A percentile compares a stretch with the other conserved stretches of the same genome.
Evolutionary conservation across 23 red algal species (phyloP).

Genomic region (Gracilariopsis chorda): DNA sequence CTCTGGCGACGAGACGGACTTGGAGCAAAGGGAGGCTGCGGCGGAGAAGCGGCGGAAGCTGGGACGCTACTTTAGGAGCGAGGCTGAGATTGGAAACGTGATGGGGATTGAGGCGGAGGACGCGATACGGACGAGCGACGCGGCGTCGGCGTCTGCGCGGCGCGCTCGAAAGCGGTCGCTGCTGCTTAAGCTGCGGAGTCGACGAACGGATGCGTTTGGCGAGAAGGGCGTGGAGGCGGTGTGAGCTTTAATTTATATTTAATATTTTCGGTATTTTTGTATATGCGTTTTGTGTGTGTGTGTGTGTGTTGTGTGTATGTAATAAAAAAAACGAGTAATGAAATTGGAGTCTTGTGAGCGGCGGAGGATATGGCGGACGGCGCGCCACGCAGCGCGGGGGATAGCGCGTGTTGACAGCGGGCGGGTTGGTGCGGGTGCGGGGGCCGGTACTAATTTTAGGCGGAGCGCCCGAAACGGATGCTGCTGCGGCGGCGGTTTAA

Average conservation of each 20-base stretch:
- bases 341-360: too few species aligned
- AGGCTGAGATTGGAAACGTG: constrained; percentile 41
- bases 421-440: too few species aligned
- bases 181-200: neutral
- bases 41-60: constrained; percentile 34
- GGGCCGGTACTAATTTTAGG: too few species aligned
- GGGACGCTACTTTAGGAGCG: constrained; percentile 8
- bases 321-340: neutral
- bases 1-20: constrained; percentile 53
- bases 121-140: constrained; percentile 1
- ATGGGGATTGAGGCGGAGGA: constrained; percentile 15
- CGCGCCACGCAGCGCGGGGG: neutral
- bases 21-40: constrained; percentile 36
- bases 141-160: neutral
- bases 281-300: neutral
- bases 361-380: neutral
- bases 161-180: neutral
- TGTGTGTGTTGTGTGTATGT: neutral
- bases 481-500: neutral
- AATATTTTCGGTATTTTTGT: too few species aligned
- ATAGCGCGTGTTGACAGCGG: neutral
- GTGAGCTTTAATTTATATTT: too few species aligned
- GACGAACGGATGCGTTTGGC: neutral
- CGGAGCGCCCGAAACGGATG: too few species aligned
- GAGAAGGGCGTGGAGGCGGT: too few species aligned